A percentile compares a stretch with the other conserved stretches of the same genome.
phyloP scores from a whole-genome alignment of 2,329 filamentous ascomycete species.

The Coniosporium tulheliwenetii region DNA sequence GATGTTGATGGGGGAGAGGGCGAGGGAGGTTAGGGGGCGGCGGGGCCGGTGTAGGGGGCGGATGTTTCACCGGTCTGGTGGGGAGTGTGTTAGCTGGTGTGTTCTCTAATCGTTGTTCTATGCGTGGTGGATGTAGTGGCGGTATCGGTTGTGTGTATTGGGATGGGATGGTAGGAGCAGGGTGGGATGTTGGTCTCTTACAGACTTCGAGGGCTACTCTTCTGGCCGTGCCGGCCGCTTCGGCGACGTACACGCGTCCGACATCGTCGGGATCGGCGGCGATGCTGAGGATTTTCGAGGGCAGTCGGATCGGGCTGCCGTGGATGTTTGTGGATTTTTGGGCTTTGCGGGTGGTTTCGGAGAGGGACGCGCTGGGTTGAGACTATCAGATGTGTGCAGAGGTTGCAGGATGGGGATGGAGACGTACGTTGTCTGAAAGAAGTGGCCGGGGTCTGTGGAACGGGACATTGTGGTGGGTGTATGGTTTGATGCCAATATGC shows the following conservation, averaged over 20 bases:
- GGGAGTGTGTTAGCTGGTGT: neutral
- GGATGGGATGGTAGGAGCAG: too few species aligned
- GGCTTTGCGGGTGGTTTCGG: slow-evolving; percentile 36
- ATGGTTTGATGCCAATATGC: too few species aligned
- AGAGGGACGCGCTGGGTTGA: slow-evolving; percentile 29
- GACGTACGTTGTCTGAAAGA: slow-evolving; percentile 81
- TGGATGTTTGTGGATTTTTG: slow-evolving; percentile 54
- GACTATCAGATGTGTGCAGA: neutral
- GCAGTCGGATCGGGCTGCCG: slow-evolving; percentile 65
- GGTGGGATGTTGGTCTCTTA: slow-evolving; percentile 16
- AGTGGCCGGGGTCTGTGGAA: slow-evolving; percentile 61
- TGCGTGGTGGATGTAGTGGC: too few species aligned
- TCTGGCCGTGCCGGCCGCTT: slow-evolving; percentile 70
- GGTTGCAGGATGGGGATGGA: neutral
- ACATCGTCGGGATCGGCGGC: slow-evolving; percentile 48
- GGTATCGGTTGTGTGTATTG: too few species aligned
- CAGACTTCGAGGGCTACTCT: slow-evolving; percentile 62
- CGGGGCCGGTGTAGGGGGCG: slow-evolving; percentile 53
- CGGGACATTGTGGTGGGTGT: slow-evolving; percentile 40
- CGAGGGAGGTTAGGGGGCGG: slow-evolving; percentile 68
- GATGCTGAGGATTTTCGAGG: slow-evolving; percentile 74
- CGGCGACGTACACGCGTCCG: slow-evolving; percentile 59
- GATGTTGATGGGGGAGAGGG: slow-evolving; percentile 23
- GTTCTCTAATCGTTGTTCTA: too few species aligned
- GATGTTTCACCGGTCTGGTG: slow-evolving; percentile 27